Percentiles rank a stretch among this genome's conserved stretches.
Evolutionary conservation across 2,329 filamentous ascomycete genomes (phyloP).

Genomic region (Diaporthe capsici): DNA sequence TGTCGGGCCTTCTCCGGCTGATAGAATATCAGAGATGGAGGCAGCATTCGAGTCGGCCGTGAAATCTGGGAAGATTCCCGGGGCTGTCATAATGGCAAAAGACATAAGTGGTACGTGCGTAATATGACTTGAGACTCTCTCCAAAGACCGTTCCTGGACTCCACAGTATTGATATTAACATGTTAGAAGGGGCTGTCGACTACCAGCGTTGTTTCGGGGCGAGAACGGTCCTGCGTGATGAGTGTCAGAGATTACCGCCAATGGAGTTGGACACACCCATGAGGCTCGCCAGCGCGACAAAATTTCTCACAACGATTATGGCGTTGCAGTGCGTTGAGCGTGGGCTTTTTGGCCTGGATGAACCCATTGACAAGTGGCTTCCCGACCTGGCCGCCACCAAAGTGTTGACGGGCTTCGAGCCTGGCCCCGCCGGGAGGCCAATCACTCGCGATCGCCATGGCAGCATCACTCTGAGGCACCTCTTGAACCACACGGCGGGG

Average conservation of each 20-base stretch:
- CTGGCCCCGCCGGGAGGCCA: not conserved
- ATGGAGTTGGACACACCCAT: not conserved
- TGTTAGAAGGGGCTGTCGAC: not conserved
- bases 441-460: not conserved
- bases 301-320: not conserved
- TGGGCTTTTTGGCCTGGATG: not conserved
- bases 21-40: not conserved
- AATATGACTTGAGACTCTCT: not conserved
- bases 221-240: constrained; percentile 1
- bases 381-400: not conserved
- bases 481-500: constrained; percentile 64
- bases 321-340: not conserved
- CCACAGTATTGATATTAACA: not conserved
- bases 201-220: not conserved
- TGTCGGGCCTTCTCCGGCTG: not conserved
- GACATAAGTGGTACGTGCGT: not conserved
- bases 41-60: not conserved
- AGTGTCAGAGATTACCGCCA: not conserved
- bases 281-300: not conserved
- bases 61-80: not conserved
- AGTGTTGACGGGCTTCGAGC: not conserved
- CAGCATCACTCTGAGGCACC: constrained; percentile 58
- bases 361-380: not conserved
- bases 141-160: not conserved
- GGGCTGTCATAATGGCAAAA: constrained; percentile 1